phyloP scores from a whole-genome alignment of 495 filamentous ascomycete genomes.

The Xylaria acuta region DNA sequence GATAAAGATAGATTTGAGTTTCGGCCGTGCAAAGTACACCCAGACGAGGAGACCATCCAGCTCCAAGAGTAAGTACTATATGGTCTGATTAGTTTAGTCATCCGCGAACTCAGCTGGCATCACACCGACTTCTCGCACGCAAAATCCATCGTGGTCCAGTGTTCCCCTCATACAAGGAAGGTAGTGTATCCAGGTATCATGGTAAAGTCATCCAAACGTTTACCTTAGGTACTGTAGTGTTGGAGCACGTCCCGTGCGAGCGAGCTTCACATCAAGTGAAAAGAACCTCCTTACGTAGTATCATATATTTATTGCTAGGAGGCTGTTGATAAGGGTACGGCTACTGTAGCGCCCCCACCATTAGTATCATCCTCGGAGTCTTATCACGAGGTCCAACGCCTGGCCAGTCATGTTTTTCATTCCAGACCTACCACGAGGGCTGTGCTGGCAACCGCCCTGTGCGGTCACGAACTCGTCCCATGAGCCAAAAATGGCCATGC shows the following conservation, averaged over 20 bases:
- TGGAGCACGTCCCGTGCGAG: background rate
- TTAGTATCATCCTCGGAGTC: background rate
- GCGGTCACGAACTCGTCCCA: slow-evolving; percentile 1
- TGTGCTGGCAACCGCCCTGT: slow-evolving; percentile 19
- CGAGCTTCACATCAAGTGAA: background rate
- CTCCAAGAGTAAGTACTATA: background rate
- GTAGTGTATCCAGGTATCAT: background rate
- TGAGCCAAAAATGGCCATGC: slow-evolving; percentile 2
- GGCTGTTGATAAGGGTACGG: slow-evolving; percentile 12
- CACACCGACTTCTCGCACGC: slow-evolving; percentile 20
- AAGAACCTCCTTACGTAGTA: slow-evolving; percentile 9
- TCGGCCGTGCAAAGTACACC: background rate
- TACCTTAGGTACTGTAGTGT: background rate
- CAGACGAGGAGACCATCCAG: background rate
- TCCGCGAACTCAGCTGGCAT: background rate
- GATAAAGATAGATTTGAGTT: background rate
- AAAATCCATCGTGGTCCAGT: background rate
- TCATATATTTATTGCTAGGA: background rate
- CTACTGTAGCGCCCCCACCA: background rate
- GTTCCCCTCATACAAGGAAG: background rate
- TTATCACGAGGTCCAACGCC: slow-evolving; percentile 14
- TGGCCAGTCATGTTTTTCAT: slow-evolving; percentile 10
- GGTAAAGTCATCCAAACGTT: background rate
- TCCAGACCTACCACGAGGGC: slow-evolving; percentile 3
- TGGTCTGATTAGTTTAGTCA: background rate